Conservation (phyloP, 345 rosid genomes). For the Pugionium dolabratum region DNA sequence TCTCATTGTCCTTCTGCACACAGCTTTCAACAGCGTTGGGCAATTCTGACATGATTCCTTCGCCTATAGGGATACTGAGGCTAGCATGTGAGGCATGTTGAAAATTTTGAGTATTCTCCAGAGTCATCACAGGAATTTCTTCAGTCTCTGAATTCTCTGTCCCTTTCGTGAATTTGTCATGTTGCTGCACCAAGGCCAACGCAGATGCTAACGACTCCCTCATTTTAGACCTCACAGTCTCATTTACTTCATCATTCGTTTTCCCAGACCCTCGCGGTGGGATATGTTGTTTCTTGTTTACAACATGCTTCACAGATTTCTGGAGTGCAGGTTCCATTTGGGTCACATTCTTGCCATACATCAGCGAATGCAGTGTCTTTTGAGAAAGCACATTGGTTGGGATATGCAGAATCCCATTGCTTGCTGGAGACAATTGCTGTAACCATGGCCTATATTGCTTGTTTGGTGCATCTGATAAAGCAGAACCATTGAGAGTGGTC, state of each 20-base stretch:
- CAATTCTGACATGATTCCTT: conserved; percentile 27
- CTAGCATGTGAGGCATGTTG: conserved; percentile 33
- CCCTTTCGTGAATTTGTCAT: conserved; percentile 38
- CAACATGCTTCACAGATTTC: conserved; percentile 47
- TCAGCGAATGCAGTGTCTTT: conserved; percentile 44
- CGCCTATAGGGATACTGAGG: conserved; percentile 31
- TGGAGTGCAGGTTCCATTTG: conserved; percentile 42
- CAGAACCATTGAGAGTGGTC: conserved; percentile 37
- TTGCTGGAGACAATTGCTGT: conserved; percentile 51
- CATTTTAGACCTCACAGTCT: conserved; percentile 84
- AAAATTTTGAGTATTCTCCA: conserved; percentile 39
- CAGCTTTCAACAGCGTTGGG: conserved; percentile 33
- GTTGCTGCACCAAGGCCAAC: conserved; percentile 59
- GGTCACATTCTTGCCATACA: conserved; percentile 46
- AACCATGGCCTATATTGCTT: conserved; percentile 88
- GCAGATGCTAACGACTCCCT: conserved; percentile 85
- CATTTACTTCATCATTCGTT: conserved; percentile 49
- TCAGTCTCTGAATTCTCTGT: conserved; percentile 47
- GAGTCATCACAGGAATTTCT: conserved; percentile 22
- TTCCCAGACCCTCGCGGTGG: conserved; percentile 47
- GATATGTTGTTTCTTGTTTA: conserved; percentile 49
- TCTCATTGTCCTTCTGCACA: conserved; percentile 32
- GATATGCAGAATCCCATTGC: conserved; percentile 47
- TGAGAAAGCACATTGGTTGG: conserved; percentile 45
- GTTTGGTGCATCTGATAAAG: conserved; percentile 43